These are phyloP conservation scores for Magnaporthales sp. DNA, from an alignment of 2,329 filamentous ascomycete species.

Conservation along the genomic window DNA sequence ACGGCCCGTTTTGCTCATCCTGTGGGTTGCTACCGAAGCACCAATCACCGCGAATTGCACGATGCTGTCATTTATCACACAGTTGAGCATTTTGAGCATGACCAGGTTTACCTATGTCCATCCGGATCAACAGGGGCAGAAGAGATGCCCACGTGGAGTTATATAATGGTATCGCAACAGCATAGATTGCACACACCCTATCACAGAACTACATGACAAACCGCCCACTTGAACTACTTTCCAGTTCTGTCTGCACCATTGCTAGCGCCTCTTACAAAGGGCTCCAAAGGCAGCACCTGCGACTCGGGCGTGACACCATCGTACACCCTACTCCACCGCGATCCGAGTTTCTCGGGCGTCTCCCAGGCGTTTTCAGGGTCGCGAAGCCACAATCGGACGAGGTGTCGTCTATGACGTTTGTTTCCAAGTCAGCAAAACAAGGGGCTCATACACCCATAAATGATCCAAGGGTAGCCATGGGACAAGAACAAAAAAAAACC, in stretches of 20 bases:
- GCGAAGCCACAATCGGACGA: slow-evolving; percentile 40
- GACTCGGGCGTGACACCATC: slow-evolving; percentile 39
- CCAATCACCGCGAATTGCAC: no score
- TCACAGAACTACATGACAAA: not conserved
- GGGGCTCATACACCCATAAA: slow-evolving; percentile 30
- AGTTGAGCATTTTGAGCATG: no score
- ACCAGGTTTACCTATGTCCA: no score
- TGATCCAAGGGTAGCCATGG: slow-evolving; percentile 23
- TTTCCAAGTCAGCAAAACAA: slow-evolving; percentile 18
- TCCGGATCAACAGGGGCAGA: no score
- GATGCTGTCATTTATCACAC: no score
- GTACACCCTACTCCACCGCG: slow-evolving; percentile 45
- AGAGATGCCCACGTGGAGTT: no score
- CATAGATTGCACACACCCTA: not conserved
- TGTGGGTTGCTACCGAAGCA: no score
- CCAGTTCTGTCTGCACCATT: slow-evolving; percentile 14
- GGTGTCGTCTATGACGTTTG: slow-evolving; percentile 38
- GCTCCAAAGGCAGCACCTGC: slow-evolving; percentile 48
- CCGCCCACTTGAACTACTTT: not conserved
- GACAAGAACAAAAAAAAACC: not conserved
- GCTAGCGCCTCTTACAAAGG: slow-evolving; percentile 32
- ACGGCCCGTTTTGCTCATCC: not conserved
- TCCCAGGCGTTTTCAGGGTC: slow-evolving; percentile 40
- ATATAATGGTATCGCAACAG: no score
- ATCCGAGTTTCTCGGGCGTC: slow-evolving; percentile 32